A percentile compares a stretch with the other conserved stretches of the same genome.
Conservation (phyloP, 768 basidiomycete genomes). For the Suillus discolor region DNA sequence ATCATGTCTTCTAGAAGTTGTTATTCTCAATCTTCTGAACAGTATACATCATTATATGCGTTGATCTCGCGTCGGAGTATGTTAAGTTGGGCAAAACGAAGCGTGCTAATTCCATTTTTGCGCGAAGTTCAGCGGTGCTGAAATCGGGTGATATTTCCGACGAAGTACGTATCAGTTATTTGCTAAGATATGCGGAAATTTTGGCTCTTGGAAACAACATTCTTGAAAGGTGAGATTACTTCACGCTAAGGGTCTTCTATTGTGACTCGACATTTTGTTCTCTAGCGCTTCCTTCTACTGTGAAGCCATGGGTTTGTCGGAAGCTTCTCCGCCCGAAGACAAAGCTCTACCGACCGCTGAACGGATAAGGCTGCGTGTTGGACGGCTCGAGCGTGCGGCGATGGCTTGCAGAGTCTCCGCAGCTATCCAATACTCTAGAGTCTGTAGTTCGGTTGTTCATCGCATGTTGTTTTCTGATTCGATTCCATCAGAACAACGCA, state of each 20-base stretch:
- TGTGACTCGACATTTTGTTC: background rate
- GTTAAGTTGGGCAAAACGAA: constrained; percentile 72
- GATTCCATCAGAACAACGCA: constrained; percentile 55
- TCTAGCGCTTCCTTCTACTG: constrained; percentile 54
- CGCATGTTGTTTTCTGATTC: background rate
- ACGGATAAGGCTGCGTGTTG: constrained; percentile 61
- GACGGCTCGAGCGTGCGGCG: constrained; percentile 67
- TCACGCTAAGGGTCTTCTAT: background rate
- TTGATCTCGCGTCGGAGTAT: constrained; percentile 81
- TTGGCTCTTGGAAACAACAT: constrained; percentile 63
- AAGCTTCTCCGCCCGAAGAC: constrained; percentile 42
- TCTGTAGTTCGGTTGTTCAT: constrained; percentile 29
- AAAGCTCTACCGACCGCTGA: constrained; percentile 53
- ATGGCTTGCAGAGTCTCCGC: constrained; percentile 72
- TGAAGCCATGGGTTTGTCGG: constrained; percentile 57
- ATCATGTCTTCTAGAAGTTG: constrained; percentile 2
- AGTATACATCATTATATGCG: constrained; percentile 67
- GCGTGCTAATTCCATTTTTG: constrained; percentile 68
- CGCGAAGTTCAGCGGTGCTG: constrained; percentile 50
- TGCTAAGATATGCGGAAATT: constrained; percentile 68
- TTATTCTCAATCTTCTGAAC: background rate
- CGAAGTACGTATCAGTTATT: constrained; percentile 54
- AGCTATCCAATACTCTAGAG: constrained; percentile 67
- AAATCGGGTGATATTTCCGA: constrained; percentile 48
- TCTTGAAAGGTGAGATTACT: constrained; percentile 51